phyloP scores from a whole-genome alignment of 2,329 filamentous ascomycete species.

The Endocalyx cinctus region DNA sequence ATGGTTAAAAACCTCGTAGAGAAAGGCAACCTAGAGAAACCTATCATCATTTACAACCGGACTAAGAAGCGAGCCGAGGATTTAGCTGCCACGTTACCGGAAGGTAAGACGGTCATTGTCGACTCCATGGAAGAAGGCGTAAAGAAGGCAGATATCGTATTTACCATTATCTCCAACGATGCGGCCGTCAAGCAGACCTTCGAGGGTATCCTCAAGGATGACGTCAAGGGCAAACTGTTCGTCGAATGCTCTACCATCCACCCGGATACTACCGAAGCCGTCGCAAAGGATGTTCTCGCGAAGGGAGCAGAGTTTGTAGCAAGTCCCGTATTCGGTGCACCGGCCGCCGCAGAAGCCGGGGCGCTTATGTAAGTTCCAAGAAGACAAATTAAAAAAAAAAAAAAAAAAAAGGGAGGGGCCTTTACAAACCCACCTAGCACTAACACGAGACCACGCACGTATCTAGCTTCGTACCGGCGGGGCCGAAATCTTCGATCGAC shows the following conservation, averaged over 20 bases:
- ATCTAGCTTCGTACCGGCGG: conserved; percentile 58
- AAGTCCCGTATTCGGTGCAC: conserved; percentile 61
- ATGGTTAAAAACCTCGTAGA: conserved; percentile 81
- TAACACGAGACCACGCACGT: too few relatives aligned
- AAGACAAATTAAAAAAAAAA: too few relatives aligned
- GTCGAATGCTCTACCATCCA: conserved; percentile 87
- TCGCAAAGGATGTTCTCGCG: conserved; percentile 53
- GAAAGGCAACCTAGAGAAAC: conserved; percentile 67
- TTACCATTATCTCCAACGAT: conserved; percentile 78
- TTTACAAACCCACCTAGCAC: too few relatives aligned
- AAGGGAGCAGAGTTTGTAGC: conserved; percentile 72
- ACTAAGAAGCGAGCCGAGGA: conserved; percentile 62
- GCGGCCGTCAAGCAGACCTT: conserved; percentile 63
- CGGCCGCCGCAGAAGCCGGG: conserved; percentile 59
- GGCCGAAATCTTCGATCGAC: conserved; percentile 50
- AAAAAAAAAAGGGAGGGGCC: too few relatives aligned
- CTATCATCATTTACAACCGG: conserved; percentile 77
- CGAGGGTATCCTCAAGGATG: conserved; percentile 47
- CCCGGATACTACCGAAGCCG: conserved; percentile 68
- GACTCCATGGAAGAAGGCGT: conserved; percentile 63
- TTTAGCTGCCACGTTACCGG: conserved; percentile 55
- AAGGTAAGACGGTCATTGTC: conserved; percentile 60
- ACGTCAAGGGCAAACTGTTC: conserved; percentile 69
- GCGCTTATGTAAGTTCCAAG: conserved; percentile 49
- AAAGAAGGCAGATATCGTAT: conserved; percentile 68